Conservation (phyloP, 2,329 filamentous ascomycete species). For the Penicillium sp. region DNA sequence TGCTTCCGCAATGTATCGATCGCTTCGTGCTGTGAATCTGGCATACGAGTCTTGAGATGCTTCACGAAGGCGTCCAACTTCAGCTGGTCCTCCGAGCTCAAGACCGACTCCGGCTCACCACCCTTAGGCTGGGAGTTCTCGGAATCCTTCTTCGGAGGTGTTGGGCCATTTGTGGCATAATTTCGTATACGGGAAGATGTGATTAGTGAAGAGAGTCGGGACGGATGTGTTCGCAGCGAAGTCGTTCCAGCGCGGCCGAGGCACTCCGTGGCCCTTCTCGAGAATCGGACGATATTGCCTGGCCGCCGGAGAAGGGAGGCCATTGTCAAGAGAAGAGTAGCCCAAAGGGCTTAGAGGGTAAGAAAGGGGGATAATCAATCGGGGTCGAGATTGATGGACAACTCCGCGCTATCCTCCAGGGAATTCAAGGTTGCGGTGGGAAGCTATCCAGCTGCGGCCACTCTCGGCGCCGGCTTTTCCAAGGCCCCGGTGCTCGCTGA, state of each 20-base stretch:
- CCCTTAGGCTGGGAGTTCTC: conserved; percentile 33
- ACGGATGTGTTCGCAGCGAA: conserved; percentile 35
- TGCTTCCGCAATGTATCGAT: conserved; percentile 56
- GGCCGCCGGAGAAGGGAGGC: conserved; percentile 61
- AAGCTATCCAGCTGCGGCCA: conserved; percentile 24
- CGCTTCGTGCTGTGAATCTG: conserved; percentile 54
- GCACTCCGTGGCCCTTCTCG: conserved; percentile 51
- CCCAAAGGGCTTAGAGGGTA: conserved; percentile 26
- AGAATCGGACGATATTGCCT: conserved; percentile 59
- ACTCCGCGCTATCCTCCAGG: conserved; percentile 25
- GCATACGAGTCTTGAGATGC: conserved; percentile 54
- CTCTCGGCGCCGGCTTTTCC: conserved; percentile 25
- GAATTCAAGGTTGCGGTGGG: conserved; percentile 13
- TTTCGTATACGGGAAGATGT: conserved; percentile 30
- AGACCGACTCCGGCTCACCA: conserved; percentile 31
- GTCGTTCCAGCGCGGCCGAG: conserved; percentile 46
- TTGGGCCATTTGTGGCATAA: conserved; percentile 43
- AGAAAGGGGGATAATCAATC: conserved; percentile 21
- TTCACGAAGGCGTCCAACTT: conserved; percentile 53
- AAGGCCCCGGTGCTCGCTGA: conserved; percentile 30
- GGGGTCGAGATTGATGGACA: conserved; percentile 16
- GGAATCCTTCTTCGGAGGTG: conserved; percentile 36
- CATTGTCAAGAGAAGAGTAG: conserved; percentile 48
- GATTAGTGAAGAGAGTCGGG: conserved; percentile 35
- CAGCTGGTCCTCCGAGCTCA: conserved; percentile 53